Conservation (phyloP, 768 basidiomycete species). For the Lentinus brumalis region DNA sequence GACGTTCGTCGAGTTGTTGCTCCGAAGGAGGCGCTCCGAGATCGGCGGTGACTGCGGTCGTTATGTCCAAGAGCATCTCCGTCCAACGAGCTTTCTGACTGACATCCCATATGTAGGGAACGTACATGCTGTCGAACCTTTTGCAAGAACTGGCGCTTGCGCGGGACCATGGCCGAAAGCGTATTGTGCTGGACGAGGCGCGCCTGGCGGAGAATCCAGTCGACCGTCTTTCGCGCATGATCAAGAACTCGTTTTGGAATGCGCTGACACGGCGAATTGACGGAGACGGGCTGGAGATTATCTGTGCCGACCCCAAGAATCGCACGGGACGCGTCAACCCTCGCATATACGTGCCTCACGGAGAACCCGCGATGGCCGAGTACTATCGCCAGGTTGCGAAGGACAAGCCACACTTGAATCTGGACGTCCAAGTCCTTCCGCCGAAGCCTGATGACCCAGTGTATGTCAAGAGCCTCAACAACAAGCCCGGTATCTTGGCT, state of each 20-base stretch:
- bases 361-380: conserved; percentile 91
- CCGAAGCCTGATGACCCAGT: conserved; percentile 81
- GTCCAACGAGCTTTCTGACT: background rate
- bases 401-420: conserved; percentile 91
- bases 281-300: conserved; percentile 95
- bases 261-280: conserved; percentile 96
- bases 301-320: conserved; percentile 98
- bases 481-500: conserved; percentile 91
- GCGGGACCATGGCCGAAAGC: conserved; percentile 90
- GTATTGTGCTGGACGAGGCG: conserved; percentile 98
- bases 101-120: conserved; percentile 58
- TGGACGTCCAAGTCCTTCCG: conserved; percentile 92
- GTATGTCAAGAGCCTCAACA: conserved; percentile 92
- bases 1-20: background rate
- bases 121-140: conserved; percentile 99
- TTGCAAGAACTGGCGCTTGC: conserved; percentile 98
- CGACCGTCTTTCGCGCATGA: conserved; percentile 95
- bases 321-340: conserved; percentile 88
- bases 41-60: background rate
- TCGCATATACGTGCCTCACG: conserved; percentile 92
- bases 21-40: background rate
- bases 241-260: conserved; percentile 97
- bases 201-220: conserved; percentile 97
- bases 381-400: conserved; percentile 91
- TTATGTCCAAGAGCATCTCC: background rate